These are phyloP conservation scores for Ascochyta viciae-villosae DNA, from an alignment of 2,329 filamentous ascomycete genomes.

Conservation along the genomic window DNA sequence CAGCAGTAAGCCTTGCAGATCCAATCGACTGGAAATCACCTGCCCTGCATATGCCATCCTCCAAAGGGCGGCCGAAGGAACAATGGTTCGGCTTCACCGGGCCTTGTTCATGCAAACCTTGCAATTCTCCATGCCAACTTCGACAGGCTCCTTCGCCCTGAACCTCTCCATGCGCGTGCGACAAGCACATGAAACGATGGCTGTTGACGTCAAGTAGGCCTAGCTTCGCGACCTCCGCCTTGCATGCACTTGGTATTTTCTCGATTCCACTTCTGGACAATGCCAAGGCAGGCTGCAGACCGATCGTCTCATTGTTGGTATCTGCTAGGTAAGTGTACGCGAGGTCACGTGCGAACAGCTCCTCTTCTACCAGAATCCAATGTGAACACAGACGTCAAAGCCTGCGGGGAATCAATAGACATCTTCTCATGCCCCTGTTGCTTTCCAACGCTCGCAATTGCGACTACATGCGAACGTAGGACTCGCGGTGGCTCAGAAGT, in stretches of 20 bases:
- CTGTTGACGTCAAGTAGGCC: background rate
- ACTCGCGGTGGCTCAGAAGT: background rate
- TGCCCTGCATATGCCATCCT: background rate
- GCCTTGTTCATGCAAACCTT: background rate
- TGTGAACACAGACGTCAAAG: too few relatives aligned
- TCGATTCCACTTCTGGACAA: background rate
- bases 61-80: background rate
- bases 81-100: slow-evolving; percentile 1
- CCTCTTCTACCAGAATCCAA: too few relatives aligned
- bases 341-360: background rate
- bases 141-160: background rate
- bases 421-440: too few relatives aligned
- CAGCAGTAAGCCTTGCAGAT: background rate
- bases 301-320: background rate
- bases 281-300: background rate
- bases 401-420: too few relatives aligned
- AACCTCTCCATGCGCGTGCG: background rate
- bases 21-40: background rate
- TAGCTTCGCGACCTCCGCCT: background rate
- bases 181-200: background rate
- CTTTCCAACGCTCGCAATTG: background rate
- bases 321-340: background rate
- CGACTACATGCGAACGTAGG: background rate
- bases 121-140: background rate
- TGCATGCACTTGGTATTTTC: background rate